These are phyloP conservation scores for Metschnikowia anglica DNA, from an alignment of 805 yeast species.

Conservation along the genomic window DNA sequence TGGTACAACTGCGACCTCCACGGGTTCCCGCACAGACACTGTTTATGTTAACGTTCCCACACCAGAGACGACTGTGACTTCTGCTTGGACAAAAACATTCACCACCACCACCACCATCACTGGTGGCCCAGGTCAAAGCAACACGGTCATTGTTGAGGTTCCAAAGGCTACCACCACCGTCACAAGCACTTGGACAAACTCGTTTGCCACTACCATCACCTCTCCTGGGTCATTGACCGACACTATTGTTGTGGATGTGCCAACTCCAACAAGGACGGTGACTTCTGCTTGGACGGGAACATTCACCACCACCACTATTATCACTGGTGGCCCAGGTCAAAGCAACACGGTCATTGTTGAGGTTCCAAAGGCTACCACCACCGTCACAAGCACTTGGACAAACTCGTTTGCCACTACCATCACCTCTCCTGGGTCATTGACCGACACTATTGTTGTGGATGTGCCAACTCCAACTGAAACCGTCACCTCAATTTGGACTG, in stretches of 20 bases:
- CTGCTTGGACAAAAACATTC: conserved; percentile 11
- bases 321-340: conserved; percentile 11
- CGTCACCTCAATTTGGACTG: conserved; percentile 11
- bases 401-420: conserved; percentile 10
- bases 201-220: conserved; percentile 9
- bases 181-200: conserved; percentile 14
- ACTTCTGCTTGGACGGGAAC: conserved; percentile 15
- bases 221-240: conserved; percentile 14
- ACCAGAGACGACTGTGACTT: conserved; percentile 12
- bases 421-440: conserved; percentile 1
- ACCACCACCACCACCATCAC: conserved; percentile 10
- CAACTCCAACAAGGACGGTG: conserved; percentile 10
- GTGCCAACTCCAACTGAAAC: conserved; percentile 15
- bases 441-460: conserved; percentile 10
- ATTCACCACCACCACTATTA: conserved; percentile 8
- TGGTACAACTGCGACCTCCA: conserved; percentile 11
- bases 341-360: conserved; percentile 14
- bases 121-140: conserved; percentile 10
- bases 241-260: conserved; percentile 6
- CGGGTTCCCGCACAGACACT: conserved; percentile 14
- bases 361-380: conserved; percentile 6
- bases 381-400: not conserved
- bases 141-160: conserved; percentile 15
- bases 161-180: conserved; percentile 3
- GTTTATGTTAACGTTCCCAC: conserved; percentile 7